These are phyloP conservation scores for Botrytis squamosa DNA, from an alignment of 2,329 filamentous ascomycete species.

Conservation along the genomic window DNA sequence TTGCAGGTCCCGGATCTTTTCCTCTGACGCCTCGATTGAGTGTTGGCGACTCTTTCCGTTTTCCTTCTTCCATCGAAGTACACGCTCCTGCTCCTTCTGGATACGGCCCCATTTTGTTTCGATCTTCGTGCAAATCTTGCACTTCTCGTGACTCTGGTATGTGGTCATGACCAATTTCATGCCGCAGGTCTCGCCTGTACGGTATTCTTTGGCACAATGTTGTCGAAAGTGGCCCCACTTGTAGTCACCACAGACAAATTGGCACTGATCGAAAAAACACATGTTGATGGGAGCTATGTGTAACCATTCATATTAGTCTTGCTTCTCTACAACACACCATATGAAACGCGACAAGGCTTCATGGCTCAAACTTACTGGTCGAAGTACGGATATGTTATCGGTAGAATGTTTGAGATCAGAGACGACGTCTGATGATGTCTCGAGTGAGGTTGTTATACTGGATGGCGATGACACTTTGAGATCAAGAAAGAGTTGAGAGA, in stretches of 20 bases:
- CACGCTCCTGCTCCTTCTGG: conserved; percentile 70
- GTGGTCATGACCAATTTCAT: conserved; percentile 85
- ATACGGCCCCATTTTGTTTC: conserved; percentile 78
- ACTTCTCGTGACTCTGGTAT: conserved; percentile 57
- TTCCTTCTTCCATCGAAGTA: conserved; percentile 73
- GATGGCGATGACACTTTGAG: conserved; percentile 26
- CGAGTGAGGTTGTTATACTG: conserved; percentile 10
- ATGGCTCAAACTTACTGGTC: conserved; percentile 32
- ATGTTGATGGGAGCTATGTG: conserved; percentile 51
- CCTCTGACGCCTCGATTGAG: conserved; percentile 68
- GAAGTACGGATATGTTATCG: conserved; percentile 19
- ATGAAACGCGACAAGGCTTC: conserved; percentile 27
- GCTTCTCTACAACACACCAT: conserved; percentile 10
- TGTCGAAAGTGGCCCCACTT: conserved; percentile 92
- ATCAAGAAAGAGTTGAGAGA: conserved; percentile 23
- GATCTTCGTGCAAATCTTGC: conserved; percentile 85
- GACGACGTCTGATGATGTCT: conserved; percentile 6
- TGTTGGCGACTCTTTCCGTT: conserved; percentile 54
- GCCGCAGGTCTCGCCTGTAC: conserved; percentile 93
- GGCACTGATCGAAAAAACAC: conserved; percentile 95
- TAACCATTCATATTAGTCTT: conserved; percentile 27
- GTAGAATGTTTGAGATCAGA: conserved; percentile 10
- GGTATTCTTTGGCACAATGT: conserved; percentile 92
- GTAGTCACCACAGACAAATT: conserved; percentile 85
- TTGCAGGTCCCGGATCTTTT: conserved; percentile 65